phyloP scores from a whole-genome alignment of 2,329 filamentous ascomycete species.

The Penicillium expansum region DNA sequence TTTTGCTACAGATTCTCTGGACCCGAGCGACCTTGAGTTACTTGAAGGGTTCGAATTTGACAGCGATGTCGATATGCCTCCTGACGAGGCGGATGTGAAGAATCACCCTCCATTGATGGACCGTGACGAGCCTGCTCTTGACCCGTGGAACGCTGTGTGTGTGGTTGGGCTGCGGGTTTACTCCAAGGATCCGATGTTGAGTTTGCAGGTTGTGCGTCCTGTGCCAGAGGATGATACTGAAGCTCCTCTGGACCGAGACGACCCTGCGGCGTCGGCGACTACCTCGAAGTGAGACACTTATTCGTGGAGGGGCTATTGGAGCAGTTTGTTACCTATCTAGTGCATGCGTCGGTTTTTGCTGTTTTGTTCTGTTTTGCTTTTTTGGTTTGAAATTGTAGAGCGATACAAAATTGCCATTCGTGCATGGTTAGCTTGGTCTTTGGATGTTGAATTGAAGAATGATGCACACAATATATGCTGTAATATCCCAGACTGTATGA shows the following conservation, averaged over 20 bases:
- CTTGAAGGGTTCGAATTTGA: conserved; percentile 45
- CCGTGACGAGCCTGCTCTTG: conserved; percentile 13
- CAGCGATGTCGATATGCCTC: conserved; percentile 43
- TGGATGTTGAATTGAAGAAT: background rate
- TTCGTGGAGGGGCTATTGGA: conserved; percentile 24
- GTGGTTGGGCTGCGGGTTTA: conserved; percentile 60
- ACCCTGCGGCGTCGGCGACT: conserved; percentile 36
- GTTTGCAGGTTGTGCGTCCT: conserved; percentile 52
- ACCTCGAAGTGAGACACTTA: background rate
- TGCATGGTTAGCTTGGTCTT: background rate
- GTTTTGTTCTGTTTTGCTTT: background rate
- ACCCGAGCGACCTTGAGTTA: conserved; percentile 33
- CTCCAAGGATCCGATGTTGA: conserved; percentile 50
- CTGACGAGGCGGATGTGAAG: conserved; percentile 25
- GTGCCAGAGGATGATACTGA: conserved; percentile 39
- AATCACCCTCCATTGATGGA: background rate
- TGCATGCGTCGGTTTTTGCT: too few relatives aligned
- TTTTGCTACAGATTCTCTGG: conserved; percentile 22
- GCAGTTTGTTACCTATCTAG: background rate
- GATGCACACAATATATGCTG: background rate
- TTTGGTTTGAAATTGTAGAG: background rate
- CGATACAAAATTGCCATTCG: background rate
- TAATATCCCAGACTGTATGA: too few relatives aligned
- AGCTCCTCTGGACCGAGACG: conserved; percentile 46
- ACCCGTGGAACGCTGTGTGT: conserved; percentile 61